Evolutionary conservation across 495 filamentous ascomycete species (phyloP), one percentile per base, ranked within the genome.

Genomic region (Beverwykella pulmonaria): DNA sequence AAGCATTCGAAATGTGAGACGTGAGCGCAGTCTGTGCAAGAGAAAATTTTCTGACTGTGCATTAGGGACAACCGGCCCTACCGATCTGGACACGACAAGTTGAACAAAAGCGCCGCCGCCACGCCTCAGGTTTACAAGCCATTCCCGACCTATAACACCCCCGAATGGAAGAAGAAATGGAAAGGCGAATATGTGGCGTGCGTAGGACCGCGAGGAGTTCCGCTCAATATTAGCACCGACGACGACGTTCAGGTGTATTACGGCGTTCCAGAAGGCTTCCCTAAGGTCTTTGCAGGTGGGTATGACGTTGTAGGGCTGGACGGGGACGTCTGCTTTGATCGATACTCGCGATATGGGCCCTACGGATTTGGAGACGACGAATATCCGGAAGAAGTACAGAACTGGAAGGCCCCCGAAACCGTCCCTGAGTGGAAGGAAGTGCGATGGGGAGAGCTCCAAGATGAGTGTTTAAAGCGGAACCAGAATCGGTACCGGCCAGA

Each of bases 371-470:
- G 75, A 10, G 76, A 81, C 19, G 74, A 77, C 10, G 59, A 72
- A 22, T 84, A 81, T 60, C 76, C 80, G 58, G 69, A 78, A 14
- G 72, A 75, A 7, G 76, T 78, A 53, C 72, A 76, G 7, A 20
- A 70, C 23, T 49, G 68, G 67, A 63, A 59, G 30, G 67, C 68
- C 10, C 68, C 72, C 49, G 63, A 77, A 39, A 70, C 68, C 12
- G 70, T 88, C 2, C 65, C n/a, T 1, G 75, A 87, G 17, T 94
- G 90, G 90, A 78, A 85, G 27, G 76, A 76, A 0, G 83, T 92
- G 23, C 79, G 85, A 56, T 96, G 92, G 92, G 85, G 87, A 9
- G 66, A 80, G 3, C 76, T 95, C 4, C 90, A 93, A 73, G 71
- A 81, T 17, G 69, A 82, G 17, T 96, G 92, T 65, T 54, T 84